phyloP scores from a whole-genome alignment of 345 rosid genomes.

The Citrus unshiu region DNA sequence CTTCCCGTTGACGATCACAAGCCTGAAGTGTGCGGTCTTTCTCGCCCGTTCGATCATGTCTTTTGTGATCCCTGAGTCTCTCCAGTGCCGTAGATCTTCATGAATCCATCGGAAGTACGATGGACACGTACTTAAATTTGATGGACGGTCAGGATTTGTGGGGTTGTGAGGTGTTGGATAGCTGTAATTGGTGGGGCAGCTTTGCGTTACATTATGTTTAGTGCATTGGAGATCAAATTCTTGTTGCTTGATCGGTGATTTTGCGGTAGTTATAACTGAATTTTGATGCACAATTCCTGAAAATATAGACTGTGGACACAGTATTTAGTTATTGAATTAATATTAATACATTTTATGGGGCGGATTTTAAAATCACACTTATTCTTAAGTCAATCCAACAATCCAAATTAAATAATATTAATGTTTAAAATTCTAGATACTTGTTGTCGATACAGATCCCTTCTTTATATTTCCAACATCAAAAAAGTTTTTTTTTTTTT shows the following conservation, averaged over 20 bases:
- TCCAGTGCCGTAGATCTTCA: constrained; percentile 75
- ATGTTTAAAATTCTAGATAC: too few relatives aligned
- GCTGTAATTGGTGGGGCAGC: constrained; percentile 16
- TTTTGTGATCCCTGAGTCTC: constrained; percentile 49
- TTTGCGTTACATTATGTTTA: constrained; percentile 10
- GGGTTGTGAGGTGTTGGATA: constrained; percentile 34
- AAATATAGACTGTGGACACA: constrained; percentile 11
- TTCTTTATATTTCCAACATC: too few relatives aligned
- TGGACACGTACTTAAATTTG: constrained; percentile 37
- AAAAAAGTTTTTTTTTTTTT: too few relatives aligned
- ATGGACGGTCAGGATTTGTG: constrained; percentile 8
- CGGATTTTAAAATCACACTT: too few relatives aligned
- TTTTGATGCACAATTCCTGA: constrained; percentile 7
- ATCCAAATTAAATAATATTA: too few relatives aligned
- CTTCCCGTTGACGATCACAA: constrained; percentile 51
- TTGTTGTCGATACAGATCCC: too few relatives aligned
- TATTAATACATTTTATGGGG: too few relatives aligned
- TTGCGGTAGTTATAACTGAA: neutral
- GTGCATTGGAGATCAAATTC: constrained; percentile 11
- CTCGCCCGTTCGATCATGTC: constrained; percentile 51
- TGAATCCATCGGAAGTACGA: constrained; percentile 76
- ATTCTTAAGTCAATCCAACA: too few relatives aligned
- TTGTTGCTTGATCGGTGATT: neutral
- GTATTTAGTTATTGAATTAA: neutral
- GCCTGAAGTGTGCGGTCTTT: constrained; percentile 55